A percentile compares a stretch with the other conserved stretches of the same genome.
These are phyloP conservation scores for Allium cepa DNA, from an alignment of 106 monocot species.

Conservation along the genomic window DNA sequence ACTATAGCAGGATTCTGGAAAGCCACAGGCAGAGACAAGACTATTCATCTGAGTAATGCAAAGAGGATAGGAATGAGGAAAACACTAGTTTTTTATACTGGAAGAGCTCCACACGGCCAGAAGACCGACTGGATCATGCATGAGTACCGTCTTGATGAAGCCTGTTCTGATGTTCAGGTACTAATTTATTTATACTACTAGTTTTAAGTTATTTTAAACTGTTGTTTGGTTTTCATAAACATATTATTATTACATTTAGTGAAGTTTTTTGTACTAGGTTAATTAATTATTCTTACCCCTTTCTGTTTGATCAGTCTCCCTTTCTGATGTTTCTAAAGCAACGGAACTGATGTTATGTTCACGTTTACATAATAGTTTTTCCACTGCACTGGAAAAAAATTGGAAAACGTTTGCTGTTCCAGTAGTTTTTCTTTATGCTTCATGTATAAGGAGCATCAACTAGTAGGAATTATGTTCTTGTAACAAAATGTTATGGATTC, in stretches of 20 bases:
- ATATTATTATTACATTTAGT: too few species aligned
- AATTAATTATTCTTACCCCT: too few species aligned
- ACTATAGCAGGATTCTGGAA: slow-evolving; percentile 77
- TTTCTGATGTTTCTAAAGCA: too few species aligned
- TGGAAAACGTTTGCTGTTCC: background rate
- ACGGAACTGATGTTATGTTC: too few species aligned
- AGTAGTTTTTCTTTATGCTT: background rate
- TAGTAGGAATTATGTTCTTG: too few species aligned
- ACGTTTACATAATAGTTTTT: too few species aligned
- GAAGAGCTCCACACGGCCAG: slow-evolving; percentile 81
- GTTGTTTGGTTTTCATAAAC: too few species aligned
- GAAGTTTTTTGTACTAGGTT: too few species aligned
- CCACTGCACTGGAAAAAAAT: background rate
- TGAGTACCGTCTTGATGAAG: slow-evolving; percentile 69
- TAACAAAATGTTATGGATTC: too few species aligned
- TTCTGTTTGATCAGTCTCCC: too few species aligned
- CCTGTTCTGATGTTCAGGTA: slow-evolving; percentile 38
- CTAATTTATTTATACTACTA: background rate
- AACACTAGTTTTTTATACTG: slow-evolving; percentile 86
- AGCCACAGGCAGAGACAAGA: slow-evolving; percentile 73
- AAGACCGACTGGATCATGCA: slow-evolving; percentile 98
- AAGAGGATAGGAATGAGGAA: slow-evolving; percentile 89
- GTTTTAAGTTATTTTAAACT: too few species aligned
- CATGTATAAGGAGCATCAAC: too few species aligned
- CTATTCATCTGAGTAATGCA: slow-evolving; percentile 41